Evolutionary conservation across 23 red algal species (phyloP).

Genomic region (Agarophyton chilense): DNA sequence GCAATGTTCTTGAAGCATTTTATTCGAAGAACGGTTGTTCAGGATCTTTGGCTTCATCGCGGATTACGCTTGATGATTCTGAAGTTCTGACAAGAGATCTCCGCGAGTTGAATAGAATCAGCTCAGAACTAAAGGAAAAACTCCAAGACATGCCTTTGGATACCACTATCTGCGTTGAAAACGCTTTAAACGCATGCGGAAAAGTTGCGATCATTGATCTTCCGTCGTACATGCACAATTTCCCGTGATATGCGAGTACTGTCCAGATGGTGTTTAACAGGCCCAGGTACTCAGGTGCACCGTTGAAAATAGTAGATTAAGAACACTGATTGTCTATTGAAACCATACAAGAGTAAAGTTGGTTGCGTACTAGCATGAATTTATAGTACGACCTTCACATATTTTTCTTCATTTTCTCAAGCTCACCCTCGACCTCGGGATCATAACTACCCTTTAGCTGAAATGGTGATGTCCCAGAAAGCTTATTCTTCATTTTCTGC

Average conservation of each 20-base stretch:
- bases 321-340: neutral
- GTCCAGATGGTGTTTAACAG: neutral
- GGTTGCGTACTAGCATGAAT: neutral
- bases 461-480: constrained; percentile 50
- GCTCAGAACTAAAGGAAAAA: constrained; percentile 18
- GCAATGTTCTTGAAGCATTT: constrained; percentile 50
- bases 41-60: neutral
- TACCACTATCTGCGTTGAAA: neutral
- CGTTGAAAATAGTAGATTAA: neutral
- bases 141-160: constrained; percentile 38
- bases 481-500: constrained; percentile 81
- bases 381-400: constrained; percentile 1
- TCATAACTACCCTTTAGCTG: constrained; percentile 56
- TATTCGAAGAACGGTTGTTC: constrained; percentile 30
- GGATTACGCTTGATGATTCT: constrained; percentile 24
- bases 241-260: neutral
- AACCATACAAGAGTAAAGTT: neutral
- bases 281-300: neutral
- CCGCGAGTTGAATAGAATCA: neutral
- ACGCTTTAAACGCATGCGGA: constrained; percentile 18
- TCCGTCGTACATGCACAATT: constrained; percentile 16
- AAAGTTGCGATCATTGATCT: constrained; percentile 56
- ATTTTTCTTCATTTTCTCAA: constrained; percentile 80
- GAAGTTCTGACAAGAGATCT: constrained; percentile 53
- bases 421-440: constrained; percentile 87